A percentile compares a stretch with the other conserved stretches of the same genome.
phyloP scores from a whole-genome alignment of 441 rosid species.

The Pelargonium myrrhifolium region DNA sequence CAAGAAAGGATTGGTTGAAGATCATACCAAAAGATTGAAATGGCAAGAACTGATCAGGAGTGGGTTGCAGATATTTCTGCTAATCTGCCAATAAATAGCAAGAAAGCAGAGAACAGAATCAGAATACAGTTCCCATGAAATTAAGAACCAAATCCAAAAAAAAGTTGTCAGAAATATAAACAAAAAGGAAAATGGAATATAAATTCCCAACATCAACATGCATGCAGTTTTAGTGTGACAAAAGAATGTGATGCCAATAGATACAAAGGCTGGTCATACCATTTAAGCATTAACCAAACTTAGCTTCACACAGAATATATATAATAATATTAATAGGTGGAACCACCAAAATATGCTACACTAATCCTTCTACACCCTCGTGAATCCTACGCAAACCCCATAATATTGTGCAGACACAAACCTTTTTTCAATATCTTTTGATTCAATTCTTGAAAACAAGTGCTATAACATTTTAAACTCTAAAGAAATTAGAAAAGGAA shows the following conservation, averaged over 20 bases:
- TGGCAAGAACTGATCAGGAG: neutral
- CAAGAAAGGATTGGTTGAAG: neutral
- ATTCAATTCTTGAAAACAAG: neutral
- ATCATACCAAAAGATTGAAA: neutral
- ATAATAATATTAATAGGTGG: neutral
- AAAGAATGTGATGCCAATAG: neutral
- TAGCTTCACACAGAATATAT: conserved; percentile 1
- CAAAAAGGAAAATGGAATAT: neutral
- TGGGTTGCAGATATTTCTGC: neutral
- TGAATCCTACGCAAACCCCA: conserved; percentile 47
- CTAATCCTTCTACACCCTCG: conserved; percentile 22
- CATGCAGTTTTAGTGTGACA: neutral
- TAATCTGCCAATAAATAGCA: conserved; percentile 4
- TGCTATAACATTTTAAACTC: too few relatives aligned
- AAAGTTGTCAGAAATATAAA: neutral
- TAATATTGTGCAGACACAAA: neutral
- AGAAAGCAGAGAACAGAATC: neutral
- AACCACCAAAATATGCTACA: conserved; percentile 6
- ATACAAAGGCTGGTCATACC: neutral
- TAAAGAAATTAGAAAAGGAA: too few relatives aligned
- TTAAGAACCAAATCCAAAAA: neutral
- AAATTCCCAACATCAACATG: too few relatives aligned
- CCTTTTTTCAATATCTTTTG: neutral
- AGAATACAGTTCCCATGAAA: neutral
- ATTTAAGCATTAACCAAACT: neutral